Conservation (phyloP, 1,139 yeast genomes). For the Blastobotrys serpentis region DNA sequence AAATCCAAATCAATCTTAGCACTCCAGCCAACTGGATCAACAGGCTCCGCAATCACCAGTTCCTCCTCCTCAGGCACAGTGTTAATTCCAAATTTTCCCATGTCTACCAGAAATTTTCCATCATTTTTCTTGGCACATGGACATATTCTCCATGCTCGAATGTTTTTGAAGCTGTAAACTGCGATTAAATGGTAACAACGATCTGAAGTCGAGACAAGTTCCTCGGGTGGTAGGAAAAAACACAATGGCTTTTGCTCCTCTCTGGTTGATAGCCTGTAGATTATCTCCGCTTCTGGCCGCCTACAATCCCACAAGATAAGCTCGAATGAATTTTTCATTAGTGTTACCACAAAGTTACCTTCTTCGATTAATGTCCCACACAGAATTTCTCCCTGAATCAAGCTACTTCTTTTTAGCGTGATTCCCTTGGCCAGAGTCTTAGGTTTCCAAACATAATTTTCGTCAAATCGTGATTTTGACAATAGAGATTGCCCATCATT, state of each 20-base stretch:
- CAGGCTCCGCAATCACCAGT: constrained; percentile 53
- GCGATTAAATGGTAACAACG: constrained; percentile 46
- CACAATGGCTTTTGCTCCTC: constrained; percentile 38
- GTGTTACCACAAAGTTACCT: constrained; percentile 50
- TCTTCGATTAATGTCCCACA: constrained; percentile 55
- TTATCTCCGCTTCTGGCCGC: constrained; percentile 14
- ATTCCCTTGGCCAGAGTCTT: constrained; percentile 29
- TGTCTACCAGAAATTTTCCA: constrained; percentile 17
- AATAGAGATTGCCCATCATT: constrained; percentile 57
- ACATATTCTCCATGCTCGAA: constrained; percentile 23
- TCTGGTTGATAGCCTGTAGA: constrained; percentile 27
- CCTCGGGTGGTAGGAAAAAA: constrained; percentile 51
- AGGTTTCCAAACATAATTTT: constrained; percentile 38
- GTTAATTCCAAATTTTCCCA: constrained; percentile 28
- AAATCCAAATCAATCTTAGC: constrained; percentile 40
- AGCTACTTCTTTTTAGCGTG: constrained; percentile 33
- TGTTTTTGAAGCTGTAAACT: constrained; percentile 34
- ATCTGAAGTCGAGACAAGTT: constrained; percentile 6
- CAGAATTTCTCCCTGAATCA: constrained; percentile 41
- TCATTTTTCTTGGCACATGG: constrained; percentile 13
- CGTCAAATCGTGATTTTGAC: constrained; percentile 41
- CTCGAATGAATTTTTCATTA: constrained; percentile 39
- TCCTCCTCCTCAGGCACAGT: constrained; percentile 28
- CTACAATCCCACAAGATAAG: constrained; percentile 67
- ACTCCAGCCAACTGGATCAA: constrained; percentile 66